A percentile compares a stretch with the other conserved stretches of the same genome.
These are phyloP conservation scores for Epichloe sibirici DNA, from an alignment of 2,329 filamentous ascomycete genomes.

Conservation along the genomic window DNA sequence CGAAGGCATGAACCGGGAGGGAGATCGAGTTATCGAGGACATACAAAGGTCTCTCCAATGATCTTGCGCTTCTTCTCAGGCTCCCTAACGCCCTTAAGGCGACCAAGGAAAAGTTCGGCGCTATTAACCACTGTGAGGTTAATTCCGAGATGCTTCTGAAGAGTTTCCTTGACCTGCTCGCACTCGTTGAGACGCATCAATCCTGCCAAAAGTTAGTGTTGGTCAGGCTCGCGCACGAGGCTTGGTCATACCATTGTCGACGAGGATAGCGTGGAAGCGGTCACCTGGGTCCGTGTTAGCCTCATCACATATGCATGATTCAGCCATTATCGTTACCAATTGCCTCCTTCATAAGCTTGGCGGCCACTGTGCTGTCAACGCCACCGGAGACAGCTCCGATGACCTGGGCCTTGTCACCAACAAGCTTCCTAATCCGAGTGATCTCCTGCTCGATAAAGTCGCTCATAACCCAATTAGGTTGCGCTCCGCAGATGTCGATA, in stretches of 20 bases:
- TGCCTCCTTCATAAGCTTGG: slow-evolving; percentile 73
- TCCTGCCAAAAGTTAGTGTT: slow-evolving; percentile 11
- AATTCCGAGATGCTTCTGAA: slow-evolving; percentile 71
- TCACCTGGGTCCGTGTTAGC: slow-evolving; percentile 1
- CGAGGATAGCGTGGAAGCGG: slow-evolving; percentile 53
- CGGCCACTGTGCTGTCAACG: slow-evolving; percentile 85
- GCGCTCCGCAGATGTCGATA: slow-evolving; percentile 66
- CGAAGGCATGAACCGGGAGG: too few species aligned
- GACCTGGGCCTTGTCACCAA: slow-evolving; percentile 73
- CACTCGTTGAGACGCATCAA: slow-evolving; percentile 80
- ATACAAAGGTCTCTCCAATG: slow-evolving; percentile 45
- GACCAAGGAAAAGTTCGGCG: slow-evolving; percentile 60
- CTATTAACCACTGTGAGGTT: slow-evolving; percentile 83
- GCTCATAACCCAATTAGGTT: slow-evolving; percentile 72
- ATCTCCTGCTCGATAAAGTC: slow-evolving; percentile 77
- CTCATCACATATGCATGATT: background rate
- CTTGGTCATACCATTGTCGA: slow-evolving; percentile 53
- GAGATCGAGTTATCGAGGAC: background rate
- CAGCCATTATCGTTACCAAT: slow-evolving; percentile 37
- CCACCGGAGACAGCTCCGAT: slow-evolving; percentile 55
- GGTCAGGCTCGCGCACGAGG: slow-evolving; percentile 18
- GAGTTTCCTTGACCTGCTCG: slow-evolving; percentile 64
- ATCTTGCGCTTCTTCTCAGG: slow-evolving; percentile 85
- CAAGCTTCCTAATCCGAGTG: slow-evolving; percentile 63
- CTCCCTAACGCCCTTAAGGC: slow-evolving; percentile 61